A percentile compares a stretch with the other conserved stretches of the same genome.
Evolutionary conservation across 192 early-diverging fungal species (phyloP).

Genomic region (Umbelopsis sp.): DNA sequence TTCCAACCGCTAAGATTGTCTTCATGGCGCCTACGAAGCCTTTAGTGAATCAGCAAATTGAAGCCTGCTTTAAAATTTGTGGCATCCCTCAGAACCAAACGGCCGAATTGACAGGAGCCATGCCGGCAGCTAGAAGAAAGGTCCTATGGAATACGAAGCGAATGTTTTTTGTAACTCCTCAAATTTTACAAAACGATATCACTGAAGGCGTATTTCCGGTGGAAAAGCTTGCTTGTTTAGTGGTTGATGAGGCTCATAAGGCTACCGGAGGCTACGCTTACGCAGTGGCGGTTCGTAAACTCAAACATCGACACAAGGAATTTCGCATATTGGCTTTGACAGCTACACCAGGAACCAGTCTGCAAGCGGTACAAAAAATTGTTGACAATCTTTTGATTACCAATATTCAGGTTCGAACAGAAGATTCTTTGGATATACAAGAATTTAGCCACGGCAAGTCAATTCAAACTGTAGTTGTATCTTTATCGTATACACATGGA

Average conservation of each 20-base stretch:
- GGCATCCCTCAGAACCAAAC: constrained; percentile 72
- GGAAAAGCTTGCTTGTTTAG: constrained; percentile 65
- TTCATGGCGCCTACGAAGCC: constrained; percentile 95
- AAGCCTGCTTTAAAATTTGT: constrained; percentile 81
- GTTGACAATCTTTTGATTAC: constrained; percentile 76
- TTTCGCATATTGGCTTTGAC: constrained; percentile 86
- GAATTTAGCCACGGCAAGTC: constrained; percentile 70
- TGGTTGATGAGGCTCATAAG: constrained; percentile 92
- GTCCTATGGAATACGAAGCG: constrained; percentile 66
- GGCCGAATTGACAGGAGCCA: constrained; percentile 72
- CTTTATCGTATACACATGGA: constrained; percentile 51
- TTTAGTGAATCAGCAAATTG: constrained; percentile 89
- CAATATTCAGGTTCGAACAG: constrained; percentile 83
- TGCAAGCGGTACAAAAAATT: constrained; percentile 73
- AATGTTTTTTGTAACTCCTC: constrained; percentile 88
- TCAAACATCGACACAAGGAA: constrained; percentile 49
- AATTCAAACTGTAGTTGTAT: constrained; percentile 69
- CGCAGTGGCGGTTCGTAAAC: constrained; percentile 64
- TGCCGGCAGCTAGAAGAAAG: constrained; percentile 42
- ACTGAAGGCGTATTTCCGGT: constrained; percentile 66
- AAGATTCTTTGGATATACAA: constrained; percentile 83
- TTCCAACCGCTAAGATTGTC: constrained; percentile 80
- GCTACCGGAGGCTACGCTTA: constrained; percentile 88
- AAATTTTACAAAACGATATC: constrained; percentile 87
- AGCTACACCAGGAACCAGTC: constrained; percentile 81